Percentiles rank a stretch among this genome's conserved stretches.
phyloP scores from a whole-genome alignment of 306 rosid species.

The Castanea mollissima region DNA sequence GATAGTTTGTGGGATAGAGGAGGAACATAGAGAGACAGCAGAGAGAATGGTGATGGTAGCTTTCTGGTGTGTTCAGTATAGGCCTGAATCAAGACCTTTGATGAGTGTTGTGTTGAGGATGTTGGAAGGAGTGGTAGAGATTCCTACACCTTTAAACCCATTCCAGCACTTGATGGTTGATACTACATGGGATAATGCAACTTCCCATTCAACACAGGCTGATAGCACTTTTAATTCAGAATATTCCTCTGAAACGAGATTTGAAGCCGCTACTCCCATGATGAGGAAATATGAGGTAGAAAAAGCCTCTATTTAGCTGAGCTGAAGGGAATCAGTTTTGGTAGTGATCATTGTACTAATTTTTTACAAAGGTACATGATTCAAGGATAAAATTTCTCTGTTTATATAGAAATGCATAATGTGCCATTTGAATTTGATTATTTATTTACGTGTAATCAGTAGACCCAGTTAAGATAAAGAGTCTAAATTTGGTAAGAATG shows the following conservation, averaged over 20 bases:
- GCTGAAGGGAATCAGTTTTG: no score
- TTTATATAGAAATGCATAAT: no score
- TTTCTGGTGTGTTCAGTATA: constrained; percentile 46
- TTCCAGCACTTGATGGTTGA: constrained; percentile 30
- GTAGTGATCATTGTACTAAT: no score
- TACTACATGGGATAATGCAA: not conserved
- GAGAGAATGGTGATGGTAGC: constrained; percentile 43
- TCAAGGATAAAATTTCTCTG: no score
- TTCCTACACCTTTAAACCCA: constrained; percentile 41
- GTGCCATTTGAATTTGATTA: no score
- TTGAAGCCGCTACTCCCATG: constrained; percentile 13
- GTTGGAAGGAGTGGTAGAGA: constrained; percentile 51
- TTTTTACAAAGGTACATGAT: no score
- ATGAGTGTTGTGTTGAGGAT: constrained; percentile 51
- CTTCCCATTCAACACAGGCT: not conserved
- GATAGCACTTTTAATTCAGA: not conserved
- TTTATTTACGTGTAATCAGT: no score
- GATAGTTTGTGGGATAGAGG: constrained; percentile 34
- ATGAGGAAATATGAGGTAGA: constrained; percentile 28
- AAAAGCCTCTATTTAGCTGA: not conserved
- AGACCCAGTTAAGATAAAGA: no score
- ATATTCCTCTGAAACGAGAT: not conserved
- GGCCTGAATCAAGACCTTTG: constrained; percentile 41
- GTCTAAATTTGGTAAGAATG: no score
- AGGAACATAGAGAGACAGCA: constrained; percentile 25